Base-by-base conservation (phyloP, 371 early-diverging fungal species). In the Lichtheimia corymbifera region DNA sequence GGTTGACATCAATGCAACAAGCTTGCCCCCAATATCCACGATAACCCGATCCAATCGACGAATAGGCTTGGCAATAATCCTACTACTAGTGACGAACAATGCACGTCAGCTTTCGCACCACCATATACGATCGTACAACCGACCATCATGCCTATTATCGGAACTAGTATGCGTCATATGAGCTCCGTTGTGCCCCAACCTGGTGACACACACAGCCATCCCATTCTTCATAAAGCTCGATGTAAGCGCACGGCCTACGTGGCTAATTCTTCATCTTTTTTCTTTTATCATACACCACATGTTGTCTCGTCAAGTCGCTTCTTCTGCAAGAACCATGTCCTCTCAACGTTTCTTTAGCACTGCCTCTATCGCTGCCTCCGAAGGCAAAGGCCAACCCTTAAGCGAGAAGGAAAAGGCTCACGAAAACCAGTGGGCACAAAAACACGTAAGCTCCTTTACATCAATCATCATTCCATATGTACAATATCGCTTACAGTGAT, bases 351-450 rank as follows among this genome's bases (percentile, higher is more conserved):
- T 56, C 42, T 44, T 56, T 45, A 45, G 45, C n/a, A 14, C 57
- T 6, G 14, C 57, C 5, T 27, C 42, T 45, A 45, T 28, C 24
- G 57, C 43, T 7, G 14, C 45, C 27, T 9, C 50, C 30, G 59
- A 56, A 15, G 57, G 57, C 22, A 27, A 42, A 7, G 43, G 42
- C 18, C n/a, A 56, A 24, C 40, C 41, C 11, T 60, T 76, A 50
- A 53, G 61, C 22, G 64, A 68, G 24, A 73, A 70, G 68, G 76
- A 74, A 53, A 68, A 65, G 58, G 76, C 76, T 42, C 54, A 53
- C 35, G 79, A 79, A 56, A 68, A 72, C 43, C 68, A 72, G 57
- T 79, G 72, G 62, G 74, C 64, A 55, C 74, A 73, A 15, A 22
- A 63, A 50, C 74, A 76, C 58, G 79, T 79, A 63, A 62, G 65